Base-by-base conservation (phyloP, 1,284 basidiomycete genomes). In the Ganoderma boninense region DNA sequence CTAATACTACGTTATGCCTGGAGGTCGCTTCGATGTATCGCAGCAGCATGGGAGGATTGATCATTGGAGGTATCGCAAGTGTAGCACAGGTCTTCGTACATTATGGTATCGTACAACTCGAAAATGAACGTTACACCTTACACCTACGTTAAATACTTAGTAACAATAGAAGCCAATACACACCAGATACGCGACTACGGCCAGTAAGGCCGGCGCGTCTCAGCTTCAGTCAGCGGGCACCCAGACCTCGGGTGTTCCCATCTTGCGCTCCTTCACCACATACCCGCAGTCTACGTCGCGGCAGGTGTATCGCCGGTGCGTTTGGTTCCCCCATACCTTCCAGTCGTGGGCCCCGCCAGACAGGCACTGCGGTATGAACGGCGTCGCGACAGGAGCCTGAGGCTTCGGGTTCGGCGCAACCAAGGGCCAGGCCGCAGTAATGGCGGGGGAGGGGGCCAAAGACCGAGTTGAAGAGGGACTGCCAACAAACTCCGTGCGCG, bases 381-480 rank as follows among this genome's bases (percentile, higher is more conserved):
- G 46, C 2, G 61, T 71, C 2, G 69, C 71, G 0, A 76, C 71
- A 7, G 75, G 75, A 7, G 46, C 40, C 2, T 8, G 2, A 8
- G 73, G 75, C 54, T 74, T 73, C 13, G 73, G 73, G 38, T 74
- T 62, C 7, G 65, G 44, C 1, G 54, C 49, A 6, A 75, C 72
- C 18, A 71, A 65, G 4, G 57, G 66, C 40, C 40, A 67, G 23
- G 4, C 54, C 10, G 61, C 8, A 26, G 35, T 20, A 16, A 49
- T 56, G 18, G 60, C 23, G 2, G 43, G 40, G 32, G 64, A 52
- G 23, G 23, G n/a, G 38, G 54, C 26, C 4, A 62, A 40, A 10
- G 38, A 40, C 38, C 8, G 20, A n/a, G 65, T 14, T 2, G 64
- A 23, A 23, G 62, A 52, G 14, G 43, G 43, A 18, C 43, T 44